Percentiles rank a stretch among this genome's conserved stretches.
Evolutionary conservation across 2,329 filamentous ascomycete genomes (phyloP).

Genomic region (Fusarium luffae): DNA sequence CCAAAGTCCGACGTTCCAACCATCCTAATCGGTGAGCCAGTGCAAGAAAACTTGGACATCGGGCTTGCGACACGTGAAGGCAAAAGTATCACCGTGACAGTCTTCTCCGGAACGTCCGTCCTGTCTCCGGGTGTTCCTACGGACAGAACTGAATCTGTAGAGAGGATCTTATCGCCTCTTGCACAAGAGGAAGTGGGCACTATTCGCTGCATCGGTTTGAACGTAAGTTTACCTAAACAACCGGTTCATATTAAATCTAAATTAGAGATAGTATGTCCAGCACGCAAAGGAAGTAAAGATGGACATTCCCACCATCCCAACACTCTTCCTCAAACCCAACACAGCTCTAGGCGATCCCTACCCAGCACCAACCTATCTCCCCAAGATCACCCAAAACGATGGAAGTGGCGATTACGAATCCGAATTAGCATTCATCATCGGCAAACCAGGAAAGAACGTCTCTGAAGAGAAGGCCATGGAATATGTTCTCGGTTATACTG

Average conservation of each 20-base stretch:
- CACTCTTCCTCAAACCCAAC: constrained; percentile 7
- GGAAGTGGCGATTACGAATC: constrained; percentile 16
- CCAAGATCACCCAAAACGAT: constrained; percentile 9
- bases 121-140: not conserved
- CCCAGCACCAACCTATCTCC: not conserved
- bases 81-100: not conserved
- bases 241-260: too few relatives aligned
- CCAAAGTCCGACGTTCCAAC: not conserved
- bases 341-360: not conserved
- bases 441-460: constrained; percentile 12
- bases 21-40: constrained; percentile 9
- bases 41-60: not conserved
- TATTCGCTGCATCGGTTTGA: constrained; percentile 6
- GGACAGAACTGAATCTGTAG: not conserved
- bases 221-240: not conserved
- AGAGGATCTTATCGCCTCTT: not conserved
- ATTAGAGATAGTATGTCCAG: not conserved
- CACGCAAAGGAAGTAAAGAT: constrained; percentile 9
- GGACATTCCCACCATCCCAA: constrained; percentile 11
- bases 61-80: not conserved
- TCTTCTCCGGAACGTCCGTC: not conserved
- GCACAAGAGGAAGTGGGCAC: constrained; percentile 5
- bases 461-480: constrained; percentile 3
- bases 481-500: not conserved
- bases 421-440: not conserved